Evolutionary conservation across 2,329 filamentous ascomycete species (phyloP).

Genomic region (Monilinia fructigena): DNA sequence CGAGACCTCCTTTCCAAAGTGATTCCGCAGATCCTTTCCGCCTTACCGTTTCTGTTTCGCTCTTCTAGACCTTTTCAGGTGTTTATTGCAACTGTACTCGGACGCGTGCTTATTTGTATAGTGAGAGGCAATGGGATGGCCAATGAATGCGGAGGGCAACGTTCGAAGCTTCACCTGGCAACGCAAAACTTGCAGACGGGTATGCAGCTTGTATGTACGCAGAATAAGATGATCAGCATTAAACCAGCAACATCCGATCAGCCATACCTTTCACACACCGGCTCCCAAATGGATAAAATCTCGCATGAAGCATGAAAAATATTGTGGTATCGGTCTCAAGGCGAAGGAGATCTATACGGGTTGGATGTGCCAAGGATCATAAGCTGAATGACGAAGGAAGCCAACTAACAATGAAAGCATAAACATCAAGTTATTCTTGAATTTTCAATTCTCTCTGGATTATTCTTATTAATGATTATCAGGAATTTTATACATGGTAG

Average conservation of each 20-base stretch:
- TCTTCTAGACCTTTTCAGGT: constrained; percentile 20
- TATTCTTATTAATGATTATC: neutral
- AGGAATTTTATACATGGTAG: neutral
- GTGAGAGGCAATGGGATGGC: neutral
- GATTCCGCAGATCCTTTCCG: constrained; percentile 22
- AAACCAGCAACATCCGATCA: constrained; percentile 8
- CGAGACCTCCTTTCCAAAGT: constrained; percentile 20
- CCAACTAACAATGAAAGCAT: constrained; percentile 10
- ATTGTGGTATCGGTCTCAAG: neutral
- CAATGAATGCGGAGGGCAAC: constrained; percentile 18
- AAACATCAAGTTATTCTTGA: constrained; percentile 13
- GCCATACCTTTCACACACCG: constrained; percentile 12
- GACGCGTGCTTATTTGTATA: constrained; percentile 5
- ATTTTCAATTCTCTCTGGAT: neutral
- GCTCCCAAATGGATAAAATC: constrained; percentile 16
- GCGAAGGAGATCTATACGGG: constrained; percentile 4
- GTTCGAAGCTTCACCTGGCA: constrained; percentile 19
- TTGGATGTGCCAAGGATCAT: constrained; percentile 2
- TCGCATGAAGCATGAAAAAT: constrained; percentile 19
- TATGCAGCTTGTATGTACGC: constrained; percentile 7
- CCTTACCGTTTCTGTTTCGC: constrained; percentile 22
- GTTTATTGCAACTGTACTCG: constrained; percentile 17
- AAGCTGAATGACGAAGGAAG: constrained; percentile 23
- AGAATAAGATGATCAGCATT: constrained; percentile 15
- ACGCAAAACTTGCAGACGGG: constrained; percentile 20